Evolutionary conservation across 345 rosid genomes (phyloP), one percentile per base, ranked within the genome.

Genomic region (Clausena lansium): DNA sequence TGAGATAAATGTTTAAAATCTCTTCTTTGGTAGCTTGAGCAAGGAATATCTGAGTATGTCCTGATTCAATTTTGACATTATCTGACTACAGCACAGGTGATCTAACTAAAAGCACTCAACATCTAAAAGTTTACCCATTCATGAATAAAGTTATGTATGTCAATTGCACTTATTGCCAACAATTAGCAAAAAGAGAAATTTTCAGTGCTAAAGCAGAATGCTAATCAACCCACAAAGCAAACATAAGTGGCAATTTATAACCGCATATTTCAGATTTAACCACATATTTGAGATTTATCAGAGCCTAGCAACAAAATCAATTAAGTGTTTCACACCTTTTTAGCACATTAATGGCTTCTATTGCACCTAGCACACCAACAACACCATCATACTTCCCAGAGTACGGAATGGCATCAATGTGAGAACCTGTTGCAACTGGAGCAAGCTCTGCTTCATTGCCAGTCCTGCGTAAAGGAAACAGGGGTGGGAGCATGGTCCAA

Each of bases 331-430:
- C 50, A 61, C 63, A 95, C 98, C 98, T 91, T 83, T 90, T 89
- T 22, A 95, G 89, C n/a, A 88, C 92, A 77, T 91, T 95, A 78
- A 93, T 89, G 79, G 97, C 96, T 89, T 95, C 99, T 52, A 95
- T 86, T 47, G 99, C 99, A 80, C 99, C 98, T 77, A 95, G 84
- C 86, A 95, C 98, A 85, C 98, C 98, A 36, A 93, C 95, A 58
- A 93, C 98, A 25, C 99, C 98, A 83, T 95, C 99, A 81, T 88
- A 95, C 84, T 93, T 95, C 59, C 99, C 99, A 1, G 98, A 93
- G 86, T 89, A 93, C 5, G 99, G 99, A 84, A 95, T 95, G 79
- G 99, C 99, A 90, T 95, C 99, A 8, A 89, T 91, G 50, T 95
- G 98, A 82, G 99, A 95, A 81, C 99, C 99, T 38, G 98, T 92